These are phyloP conservation scores for Phlyctochytrium planicorne DNA, from an alignment of 192 early-diverging fungal genomes.

Conservation along the genomic window DNA sequence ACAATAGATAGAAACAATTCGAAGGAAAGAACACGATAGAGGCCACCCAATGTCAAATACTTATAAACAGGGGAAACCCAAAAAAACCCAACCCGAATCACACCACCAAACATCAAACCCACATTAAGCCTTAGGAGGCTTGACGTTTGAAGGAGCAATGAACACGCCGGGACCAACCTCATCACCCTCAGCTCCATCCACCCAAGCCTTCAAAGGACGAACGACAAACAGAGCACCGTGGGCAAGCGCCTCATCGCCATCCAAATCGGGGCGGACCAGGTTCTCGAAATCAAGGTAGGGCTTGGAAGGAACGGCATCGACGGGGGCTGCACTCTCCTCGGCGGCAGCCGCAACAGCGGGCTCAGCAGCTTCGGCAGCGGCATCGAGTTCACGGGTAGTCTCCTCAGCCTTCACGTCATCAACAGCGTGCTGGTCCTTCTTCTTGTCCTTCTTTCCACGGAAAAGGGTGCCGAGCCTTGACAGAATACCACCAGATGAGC, in stretches of 20 bases:
- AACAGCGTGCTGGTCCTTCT: too few relatives aligned
- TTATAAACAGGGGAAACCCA: neutral
- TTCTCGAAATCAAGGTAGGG: neutral
- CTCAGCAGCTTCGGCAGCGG: conserved; percentile 1
- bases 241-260: neutral
- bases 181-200: neutral
- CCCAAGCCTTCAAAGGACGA: neutral
- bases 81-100: neutral
- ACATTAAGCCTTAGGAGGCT: neutral
- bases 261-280: neutral
- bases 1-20: neutral
- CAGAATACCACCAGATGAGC: neutral
- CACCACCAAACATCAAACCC: conserved; percentile 1
- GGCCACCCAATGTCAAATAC: neutral
- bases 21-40: conserved; percentile 1
- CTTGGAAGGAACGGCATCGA: neutral
- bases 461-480: neutral
- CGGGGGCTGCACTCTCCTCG: neutral
- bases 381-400: neutral
- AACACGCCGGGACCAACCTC: neutral
- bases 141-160: too few relatives aligned
- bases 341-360: neutral
- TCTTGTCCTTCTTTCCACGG: too few relatives aligned
- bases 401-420: neutral
- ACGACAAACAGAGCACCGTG: neutral